These are phyloP conservation scores for Mycena metata DNA, from an alignment of 768 basidiomycete genomes.

Conservation along the genomic window DNA sequence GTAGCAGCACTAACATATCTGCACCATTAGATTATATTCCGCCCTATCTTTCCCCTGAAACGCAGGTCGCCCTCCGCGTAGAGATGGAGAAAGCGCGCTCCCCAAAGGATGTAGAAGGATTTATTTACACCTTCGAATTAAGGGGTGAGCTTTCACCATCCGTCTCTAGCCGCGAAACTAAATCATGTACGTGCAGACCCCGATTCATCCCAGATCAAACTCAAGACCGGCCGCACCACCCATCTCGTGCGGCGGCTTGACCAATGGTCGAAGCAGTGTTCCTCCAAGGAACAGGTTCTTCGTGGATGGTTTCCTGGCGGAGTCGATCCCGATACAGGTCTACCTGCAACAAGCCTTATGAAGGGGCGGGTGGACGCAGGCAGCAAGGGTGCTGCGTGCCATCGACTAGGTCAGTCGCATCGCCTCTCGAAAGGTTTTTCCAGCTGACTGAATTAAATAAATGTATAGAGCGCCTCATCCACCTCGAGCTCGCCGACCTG, in stretches of 20 bases:
- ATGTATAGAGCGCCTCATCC: constrained; percentile 75
- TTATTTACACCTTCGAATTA: constrained; percentile 88
- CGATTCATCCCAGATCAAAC: constrained; percentile 58
- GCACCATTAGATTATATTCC: constrained; percentile 31
- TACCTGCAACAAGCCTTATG: constrained; percentile 63
- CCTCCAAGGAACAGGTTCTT: constrained; percentile 79
- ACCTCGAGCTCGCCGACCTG: constrained; percentile 84
- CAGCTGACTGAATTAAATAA: neutral
- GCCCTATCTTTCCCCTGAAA: constrained; percentile 38
- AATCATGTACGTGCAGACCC: constrained; percentile 33
- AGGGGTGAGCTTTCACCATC: constrained; percentile 59
- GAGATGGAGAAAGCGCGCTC: constrained; percentile 60
- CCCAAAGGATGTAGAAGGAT: constrained; percentile 73
- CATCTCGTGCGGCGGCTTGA: constrained; percentile 81
- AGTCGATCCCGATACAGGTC: constrained; percentile 55
- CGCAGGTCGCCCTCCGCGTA: constrained; percentile 37
- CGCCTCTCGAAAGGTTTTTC: neutral
- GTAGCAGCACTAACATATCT: neutral
- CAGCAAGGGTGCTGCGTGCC: constrained; percentile 72
- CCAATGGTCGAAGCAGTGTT: constrained; percentile 87
- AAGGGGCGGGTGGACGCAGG: constrained; percentile 76
- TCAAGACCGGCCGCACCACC: constrained; percentile 85
- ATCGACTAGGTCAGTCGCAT: constrained; percentile 65
- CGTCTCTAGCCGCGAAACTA: neutral
- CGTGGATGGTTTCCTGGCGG: constrained; percentile 81